These are phyloP conservation scores for Oleoguttula mirabilis DNA, from an alignment of 495 filamentous ascomycete genomes.

Conservation along the genomic window DNA sequence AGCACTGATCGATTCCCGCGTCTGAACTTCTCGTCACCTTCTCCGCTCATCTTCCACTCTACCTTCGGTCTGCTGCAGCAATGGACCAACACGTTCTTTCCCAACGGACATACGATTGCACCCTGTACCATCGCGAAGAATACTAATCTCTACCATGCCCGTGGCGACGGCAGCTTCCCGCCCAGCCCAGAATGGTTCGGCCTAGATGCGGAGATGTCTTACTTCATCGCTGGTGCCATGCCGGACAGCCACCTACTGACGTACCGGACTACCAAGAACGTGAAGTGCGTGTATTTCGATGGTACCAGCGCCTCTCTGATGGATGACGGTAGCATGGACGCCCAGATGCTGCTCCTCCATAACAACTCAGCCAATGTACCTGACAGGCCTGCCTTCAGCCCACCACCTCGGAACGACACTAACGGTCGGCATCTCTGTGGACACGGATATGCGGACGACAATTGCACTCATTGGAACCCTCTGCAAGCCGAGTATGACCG, in stretches of 20 bases:
- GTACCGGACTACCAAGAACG: conserved; percentile 29
- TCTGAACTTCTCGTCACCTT: conserved; percentile 30
- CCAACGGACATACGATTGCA: conserved; percentile 34
- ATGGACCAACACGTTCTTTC: conserved; percentile 34
- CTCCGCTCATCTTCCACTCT: conserved; percentile 34
- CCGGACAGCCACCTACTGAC: conserved; percentile 32
- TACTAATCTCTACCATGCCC: conserved; percentile 35
- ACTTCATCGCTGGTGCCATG: conserved; percentile 33
- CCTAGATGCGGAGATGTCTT: conserved; percentile 36
- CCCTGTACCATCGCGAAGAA: conserved; percentile 29
- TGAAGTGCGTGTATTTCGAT: conserved; percentile 35
- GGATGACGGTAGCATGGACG: conserved; percentile 26
- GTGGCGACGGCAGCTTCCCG: conserved; percentile 25
- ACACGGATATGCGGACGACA: background rate
- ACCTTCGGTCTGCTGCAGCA: conserved; percentile 32
- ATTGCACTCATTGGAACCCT: conserved; percentile 15
- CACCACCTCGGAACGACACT: conserved; percentile 1
- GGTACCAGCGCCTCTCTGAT: conserved; percentile 33
- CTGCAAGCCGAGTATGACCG: conserved; percentile 33
- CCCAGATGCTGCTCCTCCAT: conserved; percentile 35
- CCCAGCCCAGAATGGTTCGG: conserved; percentile 37
- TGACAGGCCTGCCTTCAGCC: conserved; percentile 3
- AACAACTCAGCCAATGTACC: conserved; percentile 28
- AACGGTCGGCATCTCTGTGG: background rate
- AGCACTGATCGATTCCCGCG: background rate